Evolutionary conservation across 2,329 filamentous ascomycete species (phyloP).

Genomic region (Daldinia eschscholtzii): DNA sequence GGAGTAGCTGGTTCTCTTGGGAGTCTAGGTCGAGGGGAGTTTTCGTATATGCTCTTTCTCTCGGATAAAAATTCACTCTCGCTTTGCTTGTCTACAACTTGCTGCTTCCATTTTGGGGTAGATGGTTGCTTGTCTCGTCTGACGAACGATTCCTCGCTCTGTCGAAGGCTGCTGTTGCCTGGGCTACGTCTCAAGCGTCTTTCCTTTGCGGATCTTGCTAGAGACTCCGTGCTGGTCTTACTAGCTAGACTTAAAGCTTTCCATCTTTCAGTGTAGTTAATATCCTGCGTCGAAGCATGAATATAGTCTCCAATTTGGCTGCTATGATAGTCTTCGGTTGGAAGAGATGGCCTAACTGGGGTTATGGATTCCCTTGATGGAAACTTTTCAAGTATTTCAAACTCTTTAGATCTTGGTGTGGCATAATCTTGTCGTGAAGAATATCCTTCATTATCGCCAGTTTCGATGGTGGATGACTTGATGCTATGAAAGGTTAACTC

Average conservation of each 20-base stretch:
- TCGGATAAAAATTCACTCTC: slow-evolving; percentile 30
- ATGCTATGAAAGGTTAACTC: slow-evolving; percentile 31
- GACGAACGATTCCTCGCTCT: slow-evolving; percentile 34
- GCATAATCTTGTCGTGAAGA: background rate
- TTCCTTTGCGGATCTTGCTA: slow-evolving; percentile 44
- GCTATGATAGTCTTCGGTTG: slow-evolving; percentile 13
- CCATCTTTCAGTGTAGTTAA: slow-evolving; percentile 40
- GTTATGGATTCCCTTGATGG: slow-evolving; percentile 8
- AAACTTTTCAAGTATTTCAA: background rate
- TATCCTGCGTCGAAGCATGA: slow-evolving; percentile 5
- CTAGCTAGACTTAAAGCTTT: slow-evolving; percentile 41
- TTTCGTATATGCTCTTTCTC: slow-evolving; percentile 37
- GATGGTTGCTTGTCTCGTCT: slow-evolving; percentile 15
- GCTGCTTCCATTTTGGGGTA: slow-evolving; percentile 43
- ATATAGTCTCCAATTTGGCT: slow-evolving; percentile 8
- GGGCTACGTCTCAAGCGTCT: slow-evolving; percentile 44
- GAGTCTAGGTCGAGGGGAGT: slow-evolving; percentile 14
- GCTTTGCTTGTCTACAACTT: slow-evolving; percentile 27
- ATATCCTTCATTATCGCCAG: slow-evolving; percentile 11
- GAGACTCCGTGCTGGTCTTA: slow-evolving; percentile 46
- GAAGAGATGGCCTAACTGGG: slow-evolving; percentile 16
- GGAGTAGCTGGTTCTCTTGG: slow-evolving; percentile 16
- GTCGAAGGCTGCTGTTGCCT: slow-evolving; percentile 22
- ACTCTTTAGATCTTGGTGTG: slow-evolving; percentile 3
- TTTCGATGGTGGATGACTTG: slow-evolving; percentile 14